Conservation (phyloP, 495 filamentous ascomycete species). For the Podospora didyma region DNA sequence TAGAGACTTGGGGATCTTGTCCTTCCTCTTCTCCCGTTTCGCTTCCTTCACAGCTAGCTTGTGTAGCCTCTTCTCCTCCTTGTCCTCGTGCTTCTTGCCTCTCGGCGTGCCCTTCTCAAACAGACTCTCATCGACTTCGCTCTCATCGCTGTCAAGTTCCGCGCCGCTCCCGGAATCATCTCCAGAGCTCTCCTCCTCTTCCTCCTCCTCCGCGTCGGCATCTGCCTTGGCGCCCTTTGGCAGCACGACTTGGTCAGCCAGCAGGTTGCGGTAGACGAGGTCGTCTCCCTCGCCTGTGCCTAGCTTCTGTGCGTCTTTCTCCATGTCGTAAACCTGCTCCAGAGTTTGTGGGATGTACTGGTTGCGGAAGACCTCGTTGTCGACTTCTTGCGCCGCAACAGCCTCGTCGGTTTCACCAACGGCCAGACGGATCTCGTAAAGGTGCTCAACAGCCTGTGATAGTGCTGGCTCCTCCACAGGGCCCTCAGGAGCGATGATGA, state of each 20-base stretch:
- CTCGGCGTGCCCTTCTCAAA: constrained; percentile 68
- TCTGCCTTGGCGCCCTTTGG: constrained; percentile 14
- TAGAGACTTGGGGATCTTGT: constrained; percentile 91
- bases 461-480: constrained; percentile 44
- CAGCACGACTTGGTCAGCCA: constrained; percentile 62
- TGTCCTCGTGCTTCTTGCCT: constrained; percentile 87
- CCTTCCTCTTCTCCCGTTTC: constrained; percentile 83
- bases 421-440: constrained; percentile 36
- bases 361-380: constrained; percentile 88
- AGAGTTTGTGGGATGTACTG: constrained; percentile 93
- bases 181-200: constrained; percentile 32
- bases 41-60: constrained; percentile 92
- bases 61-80: constrained; percentile 82
- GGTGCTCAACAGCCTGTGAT: constrained; percentile 38
- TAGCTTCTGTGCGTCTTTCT: constrained; percentile 79
- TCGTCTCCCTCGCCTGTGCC: constrained; percentile 65
- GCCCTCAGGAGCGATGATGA: constrained; percentile 62
- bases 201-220: constrained; percentile 27
- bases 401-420: constrained; percentile 40
- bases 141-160: constrained; percentile 45
- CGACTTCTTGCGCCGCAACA: constrained; percentile 56
- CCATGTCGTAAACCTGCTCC: constrained; percentile 92
- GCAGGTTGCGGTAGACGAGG: constrained; percentile 74
- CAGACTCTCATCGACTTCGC: constrained; percentile 38
- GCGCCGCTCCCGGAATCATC: constrained; percentile 30